Conservation (phyloP, 768 basidiomycete genomes). For the Strobilomyces dryophilus region DNA sequence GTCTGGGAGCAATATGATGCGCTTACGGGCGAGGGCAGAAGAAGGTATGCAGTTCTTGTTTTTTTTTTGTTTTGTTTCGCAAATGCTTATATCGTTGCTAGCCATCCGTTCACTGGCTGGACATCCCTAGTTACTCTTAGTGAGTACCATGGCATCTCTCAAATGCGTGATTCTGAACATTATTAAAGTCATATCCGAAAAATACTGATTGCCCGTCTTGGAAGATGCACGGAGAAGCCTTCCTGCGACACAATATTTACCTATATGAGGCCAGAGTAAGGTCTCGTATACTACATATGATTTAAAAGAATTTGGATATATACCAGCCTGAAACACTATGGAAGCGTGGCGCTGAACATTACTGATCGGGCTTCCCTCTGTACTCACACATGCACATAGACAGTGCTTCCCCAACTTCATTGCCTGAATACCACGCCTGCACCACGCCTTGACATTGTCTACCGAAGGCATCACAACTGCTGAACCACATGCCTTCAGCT, state of each 20-base stretch:
- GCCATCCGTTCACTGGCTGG: conserved; percentile 98
- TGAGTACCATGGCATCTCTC: conserved; percentile 40
- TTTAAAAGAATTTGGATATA: too few species aligned
- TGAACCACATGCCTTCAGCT: too few species aligned
- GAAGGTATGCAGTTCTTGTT: conserved; percentile 59
- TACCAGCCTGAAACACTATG: too few species aligned
- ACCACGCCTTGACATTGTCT: too few species aligned
- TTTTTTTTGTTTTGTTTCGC: conserved; percentile 1
- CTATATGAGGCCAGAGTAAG: too few species aligned
- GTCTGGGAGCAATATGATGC: conserved; percentile 98
- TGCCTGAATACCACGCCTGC: too few species aligned
- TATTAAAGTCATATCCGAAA: conserved; percentile 59
- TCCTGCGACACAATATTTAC: not conserved
- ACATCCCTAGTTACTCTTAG: conserved; percentile 86
- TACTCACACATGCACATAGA: too few species aligned
- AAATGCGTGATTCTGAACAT: conserved; percentile 1
- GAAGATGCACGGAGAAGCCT: not conserved
- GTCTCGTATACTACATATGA: too few species aligned
- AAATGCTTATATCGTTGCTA: conserved; percentile 28
- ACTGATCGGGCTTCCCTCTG: too few species aligned
- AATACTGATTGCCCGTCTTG: conserved; percentile 40
- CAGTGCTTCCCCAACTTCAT: too few species aligned
- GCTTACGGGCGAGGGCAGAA: conserved; percentile 71
- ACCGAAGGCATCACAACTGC: too few species aligned
- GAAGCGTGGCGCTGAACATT: too few species aligned